Conservation (phyloP, 2,329 filamentous ascomycete genomes). For the Penicillium sp. region DNA sequence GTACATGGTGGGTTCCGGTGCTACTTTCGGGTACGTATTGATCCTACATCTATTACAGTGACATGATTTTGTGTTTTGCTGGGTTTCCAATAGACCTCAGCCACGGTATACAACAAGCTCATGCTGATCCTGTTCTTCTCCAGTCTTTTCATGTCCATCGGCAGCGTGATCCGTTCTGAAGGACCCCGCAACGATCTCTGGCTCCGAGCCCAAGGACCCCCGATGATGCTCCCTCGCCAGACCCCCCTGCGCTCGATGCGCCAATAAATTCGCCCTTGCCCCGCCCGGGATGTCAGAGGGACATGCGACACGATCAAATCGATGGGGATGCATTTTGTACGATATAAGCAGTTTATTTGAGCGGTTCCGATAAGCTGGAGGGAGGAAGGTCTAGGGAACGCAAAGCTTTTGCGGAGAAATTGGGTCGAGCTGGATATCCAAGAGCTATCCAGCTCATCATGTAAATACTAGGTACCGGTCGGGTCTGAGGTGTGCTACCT, state of each 20-base stretch:
- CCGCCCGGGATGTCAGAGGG: conserved; percentile 10
- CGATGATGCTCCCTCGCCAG: conserved; percentile 65
- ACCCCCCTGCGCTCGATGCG: conserved; percentile 34
- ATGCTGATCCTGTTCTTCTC: not conserved
- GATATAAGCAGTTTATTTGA: conserved; percentile 26
- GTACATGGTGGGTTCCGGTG: conserved; percentile 93
- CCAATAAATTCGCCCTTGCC: conserved; percentile 25
- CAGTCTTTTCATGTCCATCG: conserved; percentile 98
- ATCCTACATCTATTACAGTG: not conserved
- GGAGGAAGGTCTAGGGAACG: not conserved
- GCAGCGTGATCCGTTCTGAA: conserved; percentile 92
- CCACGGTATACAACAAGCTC: not conserved
- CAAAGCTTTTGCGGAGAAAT: not conserved
- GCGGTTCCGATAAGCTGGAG: conserved; percentile 11
- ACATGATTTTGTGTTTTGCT: not conserved
- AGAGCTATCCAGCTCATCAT: not conserved
- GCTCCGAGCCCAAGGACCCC: conserved; percentile 69
- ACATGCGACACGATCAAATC: conserved; percentile 24
- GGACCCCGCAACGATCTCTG: conserved; percentile 77
- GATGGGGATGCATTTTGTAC: conserved; percentile 30
- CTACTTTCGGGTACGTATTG: conserved; percentile 81
- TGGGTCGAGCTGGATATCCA: not conserved
- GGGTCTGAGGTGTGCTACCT: not conserved
- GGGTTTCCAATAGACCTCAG: not conserved
- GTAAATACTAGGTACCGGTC: conserved; percentile 3